Conservation (phyloP, 2,329 filamentous ascomycete species). For the Fusarium sp. region DNA sequence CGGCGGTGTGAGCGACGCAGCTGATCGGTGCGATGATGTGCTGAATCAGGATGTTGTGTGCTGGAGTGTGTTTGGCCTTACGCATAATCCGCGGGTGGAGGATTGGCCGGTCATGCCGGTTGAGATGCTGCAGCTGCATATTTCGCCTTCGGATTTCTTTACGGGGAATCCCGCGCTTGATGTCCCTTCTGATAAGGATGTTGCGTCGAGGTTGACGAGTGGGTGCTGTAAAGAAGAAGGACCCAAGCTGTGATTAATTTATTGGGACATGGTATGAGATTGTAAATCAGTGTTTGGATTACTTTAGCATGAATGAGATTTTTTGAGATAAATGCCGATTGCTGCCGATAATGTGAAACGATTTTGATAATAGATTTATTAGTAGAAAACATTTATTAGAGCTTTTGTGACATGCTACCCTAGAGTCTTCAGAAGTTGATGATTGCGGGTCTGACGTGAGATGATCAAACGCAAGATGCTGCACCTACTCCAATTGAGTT, state of each 20-base stretch:
- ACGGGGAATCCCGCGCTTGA: constrained; percentile 8
- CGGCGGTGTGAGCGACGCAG: constrained; percentile 3
- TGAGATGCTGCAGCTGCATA: constrained; percentile 15
- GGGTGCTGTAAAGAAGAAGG: constrained; percentile 7
- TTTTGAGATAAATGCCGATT: fast-evolving
- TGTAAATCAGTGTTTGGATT: neutral
- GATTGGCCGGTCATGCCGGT: constrained; percentile 17
- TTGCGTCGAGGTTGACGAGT: constrained; percentile 2
- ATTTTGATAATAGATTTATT: fast-evolving
- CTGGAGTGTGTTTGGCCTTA: constrained; percentile 13
- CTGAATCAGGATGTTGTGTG: constrained; percentile 12
- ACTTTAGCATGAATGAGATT: neutral
- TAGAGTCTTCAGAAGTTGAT: too few relatives aligned
- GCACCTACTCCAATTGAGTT: too few relatives aligned
- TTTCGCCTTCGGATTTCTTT: constrained; percentile 6
- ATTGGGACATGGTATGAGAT: neutral
- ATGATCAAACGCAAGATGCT: neutral
- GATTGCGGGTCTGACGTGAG: neutral
- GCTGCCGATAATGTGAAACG: fast-evolving
- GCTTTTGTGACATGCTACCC: too few relatives aligned
- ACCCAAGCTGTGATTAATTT: too few relatives aligned
- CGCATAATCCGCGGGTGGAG: constrained; percentile 4
- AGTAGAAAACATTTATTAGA: fast-evolving
- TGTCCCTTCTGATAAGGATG: constrained; percentile 4
- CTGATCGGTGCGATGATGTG: constrained; percentile 7